phyloP scores from a whole-genome alignment of 2,329 filamentous ascomycete species.

The Gaeumannomyces tritici region DNA sequence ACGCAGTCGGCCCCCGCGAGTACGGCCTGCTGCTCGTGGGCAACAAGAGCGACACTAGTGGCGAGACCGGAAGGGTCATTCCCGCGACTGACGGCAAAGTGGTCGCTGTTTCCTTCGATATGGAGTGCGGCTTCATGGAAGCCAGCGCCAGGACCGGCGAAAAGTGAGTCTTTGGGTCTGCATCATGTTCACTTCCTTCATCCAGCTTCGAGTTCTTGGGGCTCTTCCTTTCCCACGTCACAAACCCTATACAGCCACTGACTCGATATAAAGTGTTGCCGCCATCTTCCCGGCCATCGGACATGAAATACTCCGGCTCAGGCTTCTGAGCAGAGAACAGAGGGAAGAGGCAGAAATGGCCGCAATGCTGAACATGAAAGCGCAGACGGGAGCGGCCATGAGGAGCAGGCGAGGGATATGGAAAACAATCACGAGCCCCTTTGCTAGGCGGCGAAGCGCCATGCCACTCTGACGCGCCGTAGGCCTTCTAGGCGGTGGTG shows the following conservation, averaged over 20 bases:
- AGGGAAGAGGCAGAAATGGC: slow-evolving; percentile 12
- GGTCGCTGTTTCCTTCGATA: slow-evolving; percentile 12
- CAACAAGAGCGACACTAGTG: slow-evolving; percentile 23
- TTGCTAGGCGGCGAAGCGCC: background rate
- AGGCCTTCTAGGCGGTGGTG: too few relatives aligned
- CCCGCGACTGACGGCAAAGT: slow-evolving; percentile 21
- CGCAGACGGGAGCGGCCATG: background rate
- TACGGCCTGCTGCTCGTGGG: slow-evolving; percentile 25
- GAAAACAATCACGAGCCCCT: background rate
- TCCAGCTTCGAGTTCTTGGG: background rate
- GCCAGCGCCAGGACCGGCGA: slow-evolving; percentile 21
- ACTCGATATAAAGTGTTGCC: slow-evolving; percentile 12
- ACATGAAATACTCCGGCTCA: slow-evolving; percentile 21
- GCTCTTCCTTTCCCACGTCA: background rate
- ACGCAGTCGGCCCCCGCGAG: slow-evolving; percentile 8
- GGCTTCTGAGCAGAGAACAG: slow-evolving; percentile 14
- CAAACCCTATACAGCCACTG: background rate
- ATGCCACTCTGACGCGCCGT: background rate
- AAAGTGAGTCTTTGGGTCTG: slow-evolving; percentile 7
- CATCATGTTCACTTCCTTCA: background rate
- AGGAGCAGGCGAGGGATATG: slow-evolving; percentile 1
- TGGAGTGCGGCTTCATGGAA: slow-evolving; percentile 20
- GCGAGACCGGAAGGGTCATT: slow-evolving; percentile 16
- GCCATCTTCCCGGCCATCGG: slow-evolving; percentile 22
- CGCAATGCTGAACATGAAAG: slow-evolving; percentile 3